phyloP scores from a whole-genome alignment of 2,329 filamentous ascomycete genomes.

The Cladosporium sp. region DNA sequence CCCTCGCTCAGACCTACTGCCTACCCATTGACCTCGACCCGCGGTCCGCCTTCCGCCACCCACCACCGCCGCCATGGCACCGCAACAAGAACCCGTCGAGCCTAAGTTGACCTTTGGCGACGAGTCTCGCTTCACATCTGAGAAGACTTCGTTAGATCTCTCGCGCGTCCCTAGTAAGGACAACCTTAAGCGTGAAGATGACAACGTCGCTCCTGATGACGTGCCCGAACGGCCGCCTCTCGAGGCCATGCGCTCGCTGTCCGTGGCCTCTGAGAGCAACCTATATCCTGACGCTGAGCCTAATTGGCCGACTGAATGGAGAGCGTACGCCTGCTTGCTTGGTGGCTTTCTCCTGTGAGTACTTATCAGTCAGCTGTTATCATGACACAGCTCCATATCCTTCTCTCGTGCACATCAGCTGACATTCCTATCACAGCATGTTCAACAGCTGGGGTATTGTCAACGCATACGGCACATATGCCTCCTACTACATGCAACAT shows the following conservation, averaged over 20 bases:
- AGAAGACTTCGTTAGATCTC: conserved; percentile 19
- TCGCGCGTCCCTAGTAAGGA: conserved; percentile 15
- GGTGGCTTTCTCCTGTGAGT: conserved; percentile 50
- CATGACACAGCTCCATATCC: neutral
- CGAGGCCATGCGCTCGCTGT: conserved; percentile 21
- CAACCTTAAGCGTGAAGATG: conserved; percentile 6
- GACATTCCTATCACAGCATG: conserved; percentile 17
- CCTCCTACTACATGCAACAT: conserved; percentile 51
- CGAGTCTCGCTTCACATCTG: conserved; percentile 14
- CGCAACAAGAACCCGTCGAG: conserved; percentile 15
- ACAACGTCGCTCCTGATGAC: conserved; percentile 10
- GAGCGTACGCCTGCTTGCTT: conserved; percentile 48
- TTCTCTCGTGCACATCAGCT: neutral
- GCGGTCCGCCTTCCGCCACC: conserved; percentile 11
- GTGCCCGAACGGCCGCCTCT: conserved; percentile 7
- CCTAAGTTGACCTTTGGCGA: conserved; percentile 10
- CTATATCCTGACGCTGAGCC: conserved; percentile 33
- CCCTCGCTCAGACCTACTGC: conserved; percentile 15
- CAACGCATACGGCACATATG: conserved; percentile 54
- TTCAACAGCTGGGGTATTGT: conserved; percentile 53
- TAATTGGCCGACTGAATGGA: conserved; percentile 49
- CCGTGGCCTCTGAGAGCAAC: conserved; percentile 12
- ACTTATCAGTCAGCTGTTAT: neutral
- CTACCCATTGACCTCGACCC: conserved; percentile 12
- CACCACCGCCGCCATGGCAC: conserved; percentile 14